These are phyloP conservation scores for Hawksworthiomyces lignivorus DNA, from an alignment of 2,329 filamentous ascomycete genomes.

Conservation along the genomic window DNA sequence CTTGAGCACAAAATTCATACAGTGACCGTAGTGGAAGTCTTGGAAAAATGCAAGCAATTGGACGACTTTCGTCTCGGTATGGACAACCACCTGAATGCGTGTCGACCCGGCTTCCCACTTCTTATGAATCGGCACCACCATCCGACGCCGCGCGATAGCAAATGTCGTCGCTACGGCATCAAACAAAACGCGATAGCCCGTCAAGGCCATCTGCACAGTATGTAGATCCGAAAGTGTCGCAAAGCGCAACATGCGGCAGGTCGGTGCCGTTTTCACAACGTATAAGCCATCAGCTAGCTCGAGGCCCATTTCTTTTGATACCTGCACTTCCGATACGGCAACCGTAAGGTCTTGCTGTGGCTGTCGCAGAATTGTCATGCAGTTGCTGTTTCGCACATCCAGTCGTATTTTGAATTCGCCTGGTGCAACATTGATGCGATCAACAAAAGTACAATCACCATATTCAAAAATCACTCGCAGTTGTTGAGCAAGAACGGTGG, in stretches of 20 bases:
- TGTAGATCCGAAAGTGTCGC: slow-evolving; percentile 63
- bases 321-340: slow-evolving; percentile 61
- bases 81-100: slow-evolving; percentile 69
- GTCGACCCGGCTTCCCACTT: slow-evolving; percentile 83
- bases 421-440: slow-evolving; percentile 72
- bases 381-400: slow-evolving; percentile 52
- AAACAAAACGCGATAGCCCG: slow-evolving; percentile 69
- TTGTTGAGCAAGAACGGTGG: slow-evolving; percentile 68
- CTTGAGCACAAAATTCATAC: slow-evolving; percentile 83
- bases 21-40: slow-evolving; percentile 77
- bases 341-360: slow-evolving; percentile 71
- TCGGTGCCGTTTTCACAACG: slow-evolving; percentile 47
- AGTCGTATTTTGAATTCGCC: slow-evolving; percentile 64
- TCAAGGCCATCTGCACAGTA: slow-evolving; percentile 69
- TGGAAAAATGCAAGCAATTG: slow-evolving; percentile 84
- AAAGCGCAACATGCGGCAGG: slow-evolving; percentile 66
- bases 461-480: slow-evolving; percentile 70
- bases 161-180: slow-evolving; percentile 67
- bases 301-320: slow-evolving; percentile 52
- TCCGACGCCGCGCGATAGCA: slow-evolving; percentile 73
- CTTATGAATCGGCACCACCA: slow-evolving; percentile 90
- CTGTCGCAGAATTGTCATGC: slow-evolving; percentile 61
- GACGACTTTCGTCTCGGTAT: slow-evolving; percentile 59
- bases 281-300: slow-evolving; percentile 59
- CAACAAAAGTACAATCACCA: slow-evolving; percentile 68